Conservation (phyloP, 306 rosid genomes). For the Quercus gilva region DNA sequence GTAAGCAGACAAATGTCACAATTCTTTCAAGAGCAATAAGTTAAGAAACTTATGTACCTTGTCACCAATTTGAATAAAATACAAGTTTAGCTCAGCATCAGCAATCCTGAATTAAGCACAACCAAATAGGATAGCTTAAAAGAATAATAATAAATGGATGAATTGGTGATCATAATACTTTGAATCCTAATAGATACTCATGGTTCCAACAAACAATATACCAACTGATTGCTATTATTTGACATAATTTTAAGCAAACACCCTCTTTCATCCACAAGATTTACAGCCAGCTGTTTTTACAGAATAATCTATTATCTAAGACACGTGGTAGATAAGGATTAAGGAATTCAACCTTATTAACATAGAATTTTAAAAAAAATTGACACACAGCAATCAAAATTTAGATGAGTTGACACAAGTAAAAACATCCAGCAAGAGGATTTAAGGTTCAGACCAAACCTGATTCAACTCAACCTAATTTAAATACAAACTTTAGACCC, state of each 20-base stretch:
- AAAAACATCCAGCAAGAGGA: not conserved
- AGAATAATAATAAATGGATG: not conserved
- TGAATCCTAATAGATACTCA: not conserved
- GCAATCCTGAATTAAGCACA: conserved; percentile 66
- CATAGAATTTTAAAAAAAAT: too few relatives aligned
- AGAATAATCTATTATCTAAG: not conserved
- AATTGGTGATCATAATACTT: conserved; percentile 4
- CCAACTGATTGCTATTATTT: not conserved
- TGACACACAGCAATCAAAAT: not conserved
- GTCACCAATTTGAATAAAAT: conserved; percentile 83
- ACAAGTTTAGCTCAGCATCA: conserved; percentile 94
- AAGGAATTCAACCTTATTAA: too few relatives aligned
- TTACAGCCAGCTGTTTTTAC: not conserved
- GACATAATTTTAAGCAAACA: not conserved
- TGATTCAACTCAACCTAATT: not conserved
- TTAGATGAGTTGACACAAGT: not conserved
- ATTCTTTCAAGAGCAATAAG: not conserved
- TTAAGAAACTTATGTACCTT: conserved; percentile 51
- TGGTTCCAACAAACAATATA: not conserved
- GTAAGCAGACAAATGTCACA: not conserved
- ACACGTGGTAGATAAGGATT: too few relatives aligned
- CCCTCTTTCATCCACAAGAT: not conserved
- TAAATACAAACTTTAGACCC: not conserved
- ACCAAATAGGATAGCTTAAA: conserved; percentile 14
- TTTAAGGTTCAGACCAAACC: not conserved